Base-by-base conservation (phyloP, 1,139 yeast genomes). In the Geotrichum klebahnii region DNA sequence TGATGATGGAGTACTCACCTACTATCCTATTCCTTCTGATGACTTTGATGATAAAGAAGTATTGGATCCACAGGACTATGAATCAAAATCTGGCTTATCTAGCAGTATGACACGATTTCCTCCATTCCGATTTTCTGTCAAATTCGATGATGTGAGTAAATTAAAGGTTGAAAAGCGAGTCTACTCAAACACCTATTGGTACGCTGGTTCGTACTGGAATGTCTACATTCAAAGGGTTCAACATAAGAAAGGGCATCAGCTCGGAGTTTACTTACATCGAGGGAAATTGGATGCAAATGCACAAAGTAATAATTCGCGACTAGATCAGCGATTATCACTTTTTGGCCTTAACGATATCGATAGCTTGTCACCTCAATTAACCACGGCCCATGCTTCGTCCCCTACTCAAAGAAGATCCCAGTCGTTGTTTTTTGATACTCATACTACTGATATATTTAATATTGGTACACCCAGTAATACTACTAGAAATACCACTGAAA, bases 121-220 rank as follows among this genome's bases (percentile, higher is more conserved):
- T 2, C 81, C 82, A 0, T 76, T 74, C 57, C 62, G 82, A 49
- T 76, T 77, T 57, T 72, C 80, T 0, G 72, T 77, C 44, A 75
- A 77, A 9, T 77, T 78, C 61, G 67, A 73, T 10, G 71, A 75
- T 47, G 71, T 77, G 2, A 68, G 74, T 2, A 68, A 69, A 14
- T 62, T 77, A n/a, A 64, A 67, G 19, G 69, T 72, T 14, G 77
- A 71, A 17, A 72, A 71, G 55, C 64, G 80, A 40, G 74, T 75
- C 1, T 77, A 77, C 57, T 74, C 78, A 6, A 71, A 73, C 49
- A 72, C 78, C 0, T 67, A 75, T 40, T 77, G 81, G 79, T 77
- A 77, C 56, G 80, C 80, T 9, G 82, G 82, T 0, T 76, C 80
- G 12, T 75, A 72, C 57, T 78, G 82, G 82, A 76, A 75, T 55